Evolutionary conservation across 257 asterid species (phyloP), one percentile per base, ranked within the genome.

Genomic region (Fraxinus cuspidata): DNA sequence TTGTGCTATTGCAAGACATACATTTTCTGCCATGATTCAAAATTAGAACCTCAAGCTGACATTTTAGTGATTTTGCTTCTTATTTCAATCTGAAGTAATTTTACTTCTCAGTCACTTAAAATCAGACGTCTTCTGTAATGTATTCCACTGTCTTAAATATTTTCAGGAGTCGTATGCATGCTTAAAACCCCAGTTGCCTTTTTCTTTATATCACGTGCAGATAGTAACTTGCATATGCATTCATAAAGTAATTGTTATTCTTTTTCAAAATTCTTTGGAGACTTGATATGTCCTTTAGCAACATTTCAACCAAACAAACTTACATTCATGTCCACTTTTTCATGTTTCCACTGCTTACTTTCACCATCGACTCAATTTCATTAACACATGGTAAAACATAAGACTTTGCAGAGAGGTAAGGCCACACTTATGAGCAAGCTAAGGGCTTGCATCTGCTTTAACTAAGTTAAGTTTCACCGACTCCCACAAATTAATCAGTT

Each of bases 21-120:
- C 63, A 15, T 31, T 25, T 11, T 71, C 75, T 29, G 12, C 3
- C 69, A 15, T 16, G 63, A 76, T 51, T 28, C 16, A 1, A 42
- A 49, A 23, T 64, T n/a, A 15, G 23, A 69, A 64, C 69, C 47
- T 70, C 29, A 60, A 27, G 73, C 60, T 49, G 76, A 56, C 21
- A 47, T 47, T 70, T 78, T 60, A 47, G 58, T 21, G 34, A 71
- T 23, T 23, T 25, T 60, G 31, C 31, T 23, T 60, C 15, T 10
- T 60, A 60, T 21, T 60, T 23, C 25, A 31, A 60, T 73, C 76
- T 72, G 73, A 67, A 65, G 77, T 21, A 27, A 15, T 77, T 81
- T 75, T 66, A 12, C 74, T 31, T 44, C 3, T 71, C 47, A 28
- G 29, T 69, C 78, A 58, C 77, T 12, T 66, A 32, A 28, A n/a